Evolutionary conservation across 1,284 basidiomycete species (phyloP), one percentile per base, ranked within the genome.

Genomic region (Rhizoctonia solani): DNA sequence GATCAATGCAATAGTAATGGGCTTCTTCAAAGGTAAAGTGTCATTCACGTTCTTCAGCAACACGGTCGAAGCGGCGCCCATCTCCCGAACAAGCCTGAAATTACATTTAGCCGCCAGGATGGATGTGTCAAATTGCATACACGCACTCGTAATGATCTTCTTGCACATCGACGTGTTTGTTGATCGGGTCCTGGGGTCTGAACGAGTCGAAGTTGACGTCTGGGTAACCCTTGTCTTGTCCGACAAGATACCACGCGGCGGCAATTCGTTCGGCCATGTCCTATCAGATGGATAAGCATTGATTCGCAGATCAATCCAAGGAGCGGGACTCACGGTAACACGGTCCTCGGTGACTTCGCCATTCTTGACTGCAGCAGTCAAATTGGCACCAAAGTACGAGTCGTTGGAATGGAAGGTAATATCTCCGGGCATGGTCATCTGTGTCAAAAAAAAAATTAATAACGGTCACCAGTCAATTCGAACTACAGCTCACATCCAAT

Each of bases 51-150:
- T 95, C 83, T 95, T 95, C 68, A 95, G 81, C 29, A 96, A 79
- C 8, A 94, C 88, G 1, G 86, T 87, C 49, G 88, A 88, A 0
- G 88, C 87, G 0, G 87, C 84, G 13, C 88, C 92, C 32, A 94
- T 86, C 74, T 89, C 81, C 30, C 89, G 82, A 9, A 93, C 87
- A 37, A 91, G 73, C 37, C 59, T 67, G 39, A 9, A 21, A n/a
- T 14, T 2, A 19, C 23, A 27, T 19, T 55, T 9, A 55, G 37
- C 2, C 14, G n/a, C 11, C 54, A 14, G 19, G 16, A 6, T 21
- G 27, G 23, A 32, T n/a, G 50, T 32, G 25, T 32, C 23, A 6
- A 37, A 49, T n/a, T n/a, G n/a, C n/a, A n/a, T n/a, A n/a, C n/a
- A 63, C 67, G 14, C 25, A 67, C 72, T 83, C 79, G 74, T 80